Evolutionary conservation across 176 grass and related monocot species (phyloP), one percentile per base, ranked within the genome.

Genomic region (Rhipidocladum racemiflorum): DNA sequence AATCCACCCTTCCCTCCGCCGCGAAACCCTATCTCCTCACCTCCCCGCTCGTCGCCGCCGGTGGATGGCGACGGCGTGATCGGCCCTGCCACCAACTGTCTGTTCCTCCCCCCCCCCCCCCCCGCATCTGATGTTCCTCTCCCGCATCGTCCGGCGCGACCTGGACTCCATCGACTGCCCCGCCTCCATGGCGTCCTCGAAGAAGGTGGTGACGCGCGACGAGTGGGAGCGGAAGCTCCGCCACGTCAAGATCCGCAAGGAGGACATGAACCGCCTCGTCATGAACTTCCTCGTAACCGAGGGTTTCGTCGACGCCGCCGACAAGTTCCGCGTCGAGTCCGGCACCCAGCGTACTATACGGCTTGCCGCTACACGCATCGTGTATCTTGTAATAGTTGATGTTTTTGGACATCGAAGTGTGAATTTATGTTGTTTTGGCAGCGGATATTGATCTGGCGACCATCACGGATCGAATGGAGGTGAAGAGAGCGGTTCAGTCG

Each of bases 251-350:
- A 95, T 98, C 64, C 89, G 90, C 40, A 98, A 95, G 76, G 92
- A 92, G 86, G 90, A 91, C 87, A 95, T 98, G 95, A 92, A 97
- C 72, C 86, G 85, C 67, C 89, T 97, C 45, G 89, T 97, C 56
- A 97, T 97, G 94, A 97, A 97, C 55, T 97, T 90, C 79, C 90
- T 97, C 57, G 92, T 97, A 68, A 94, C 92, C 46, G 95, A 97
- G 83, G 95, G 95, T 39, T 94, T 89, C 73, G 92, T 92, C 48
- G 92, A 97, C 65, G 92, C 95, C 53, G 95, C 95, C 48, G 95
- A 97, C 62, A 97, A 92, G 81, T 97, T 97, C 82, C 95, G 92
- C 62, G 18, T 91, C 68, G 95, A 97, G 86, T 94, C 92, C 66
- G 95, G 92, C 85, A 92, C 92, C 72, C 90, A 97, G 51, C 92